Evolutionary conservation across 495 filamentous ascomycete genomes (phyloP).

Genomic region (Haplographium delicatum): DNA sequence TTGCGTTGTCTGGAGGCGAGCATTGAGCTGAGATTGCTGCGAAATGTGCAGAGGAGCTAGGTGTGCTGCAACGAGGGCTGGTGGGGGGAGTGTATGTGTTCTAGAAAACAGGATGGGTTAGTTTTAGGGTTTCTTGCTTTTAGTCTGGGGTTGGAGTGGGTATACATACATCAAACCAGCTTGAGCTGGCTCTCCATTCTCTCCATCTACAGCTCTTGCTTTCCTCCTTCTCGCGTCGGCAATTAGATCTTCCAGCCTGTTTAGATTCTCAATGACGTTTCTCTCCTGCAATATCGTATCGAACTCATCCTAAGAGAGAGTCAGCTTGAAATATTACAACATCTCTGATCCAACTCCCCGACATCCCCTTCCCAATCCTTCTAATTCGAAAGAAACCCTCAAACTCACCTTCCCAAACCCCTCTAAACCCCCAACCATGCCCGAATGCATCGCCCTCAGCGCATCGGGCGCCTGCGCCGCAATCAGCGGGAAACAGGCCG

Average conservation of each 20-base stretch:
- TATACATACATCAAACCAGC: too few relatives aligned
- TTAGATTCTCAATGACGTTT: slow-evolving; percentile 67
- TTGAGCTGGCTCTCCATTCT: too few relatives aligned
- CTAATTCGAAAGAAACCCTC: too few relatives aligned
- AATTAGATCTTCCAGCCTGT: slow-evolving; percentile 75
- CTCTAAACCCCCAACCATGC: slow-evolving; percentile 63
- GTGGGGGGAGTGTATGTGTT: slow-evolving; percentile 71
- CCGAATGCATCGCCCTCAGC: slow-evolving; percentile 60
- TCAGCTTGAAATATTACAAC: not conserved
- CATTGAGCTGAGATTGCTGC: slow-evolving; percentile 56
- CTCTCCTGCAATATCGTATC: slow-evolving; percentile 66
- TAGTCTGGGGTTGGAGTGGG: not conserved
- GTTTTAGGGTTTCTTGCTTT: not conserved
- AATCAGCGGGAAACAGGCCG: slow-evolving; percentile 82
- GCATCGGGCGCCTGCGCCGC: slow-evolving; percentile 62
- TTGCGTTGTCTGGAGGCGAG: slow-evolving; percentile 55
- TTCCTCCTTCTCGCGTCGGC: slow-evolving; percentile 58
- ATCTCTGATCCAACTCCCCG: too few relatives aligned
- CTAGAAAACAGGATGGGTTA: too few relatives aligned
- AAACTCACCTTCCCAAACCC: too few relatives aligned
- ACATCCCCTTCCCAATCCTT: too few relatives aligned
- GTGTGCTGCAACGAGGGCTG: slow-evolving; percentile 62
- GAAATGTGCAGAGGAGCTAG: slow-evolving; percentile 59
- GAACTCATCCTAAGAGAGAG: slow-evolving; percentile 64
- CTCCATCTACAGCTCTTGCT: slow-evolving; percentile 22